phyloP scores from a whole-genome alignment of 2,329 filamentous ascomycete species.

The Fusarium oligoseptatum region DNA sequence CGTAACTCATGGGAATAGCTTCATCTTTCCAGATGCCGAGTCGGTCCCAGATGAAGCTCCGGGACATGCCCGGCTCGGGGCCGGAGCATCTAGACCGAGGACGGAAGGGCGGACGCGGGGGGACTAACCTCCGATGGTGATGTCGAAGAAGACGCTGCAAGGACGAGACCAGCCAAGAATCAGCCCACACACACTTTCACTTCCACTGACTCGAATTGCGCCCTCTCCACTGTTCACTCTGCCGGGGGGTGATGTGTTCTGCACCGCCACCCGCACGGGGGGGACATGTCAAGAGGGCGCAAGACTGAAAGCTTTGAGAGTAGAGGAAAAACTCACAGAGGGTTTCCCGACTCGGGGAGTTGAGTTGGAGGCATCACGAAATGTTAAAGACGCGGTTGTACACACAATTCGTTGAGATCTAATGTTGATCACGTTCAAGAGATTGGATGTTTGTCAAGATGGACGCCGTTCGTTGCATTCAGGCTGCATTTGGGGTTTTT shows the following conservation, averaged over 20 bases:
- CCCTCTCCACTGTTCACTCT: constrained; percentile 24
- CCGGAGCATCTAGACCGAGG: neutral
- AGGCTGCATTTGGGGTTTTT: constrained; percentile 24
- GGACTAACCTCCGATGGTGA: constrained; percentile 78
- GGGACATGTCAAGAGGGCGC: neutral
- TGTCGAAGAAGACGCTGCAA: constrained; percentile 78
- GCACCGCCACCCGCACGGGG: constrained; percentile 27
- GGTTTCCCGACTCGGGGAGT: constrained; percentile 62
- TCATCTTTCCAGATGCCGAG: constrained; percentile 21
- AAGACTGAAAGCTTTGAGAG: neutral
- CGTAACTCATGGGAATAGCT: constrained; percentile 32
- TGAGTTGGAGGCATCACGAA: constrained; percentile 59
- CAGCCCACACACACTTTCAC: constrained; percentile 37
- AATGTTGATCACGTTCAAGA: constrained; percentile 3
- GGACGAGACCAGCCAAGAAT: constrained; percentile 29
- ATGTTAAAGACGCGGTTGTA: neutral
- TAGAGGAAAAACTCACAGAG: constrained; percentile 56
- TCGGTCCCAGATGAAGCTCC: neutral
- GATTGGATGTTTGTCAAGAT: constrained; percentile 10
- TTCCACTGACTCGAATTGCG: constrained; percentile 32
- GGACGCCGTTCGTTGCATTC: neutral
- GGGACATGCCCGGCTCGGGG: constrained; percentile 3
- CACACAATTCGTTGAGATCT: neutral
- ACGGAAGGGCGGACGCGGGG: constrained; percentile 7
- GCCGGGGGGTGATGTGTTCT: constrained; percentile 22